A percentile compares a stretch with the other conserved stretches of the same genome.
phyloP scores from a whole-genome alignment of 78 protist genomes.

The Chrysochromulina parva region DNA sequence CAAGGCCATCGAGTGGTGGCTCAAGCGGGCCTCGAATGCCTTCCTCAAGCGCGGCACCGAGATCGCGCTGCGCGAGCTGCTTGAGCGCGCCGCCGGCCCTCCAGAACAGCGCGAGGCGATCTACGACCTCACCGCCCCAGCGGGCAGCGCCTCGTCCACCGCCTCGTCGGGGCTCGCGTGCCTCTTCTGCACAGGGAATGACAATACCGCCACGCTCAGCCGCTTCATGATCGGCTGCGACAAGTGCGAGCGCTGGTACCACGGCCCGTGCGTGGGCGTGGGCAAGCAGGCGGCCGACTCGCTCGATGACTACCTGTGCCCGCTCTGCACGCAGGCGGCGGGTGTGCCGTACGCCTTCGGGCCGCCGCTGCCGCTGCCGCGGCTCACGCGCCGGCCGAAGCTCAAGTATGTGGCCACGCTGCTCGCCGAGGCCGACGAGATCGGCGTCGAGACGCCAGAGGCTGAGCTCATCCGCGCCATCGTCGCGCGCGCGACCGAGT shows the following conservation, averaged over 20 bases:
- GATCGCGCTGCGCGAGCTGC: background rate
- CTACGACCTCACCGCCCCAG: background rate
- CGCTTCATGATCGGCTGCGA: background rate
- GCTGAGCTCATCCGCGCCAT: background rate
- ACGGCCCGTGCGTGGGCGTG: background rate
- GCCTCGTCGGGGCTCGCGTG: background rate
- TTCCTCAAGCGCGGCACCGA: background rate
- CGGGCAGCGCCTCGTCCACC: background rate
- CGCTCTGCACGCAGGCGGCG: background rate
- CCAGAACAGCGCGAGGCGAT: background rate
- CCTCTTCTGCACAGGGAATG: background rate
- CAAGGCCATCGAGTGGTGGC: background rate
- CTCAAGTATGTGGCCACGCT: background rate
- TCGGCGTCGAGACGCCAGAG: background rate
- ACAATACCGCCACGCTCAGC: background rate
- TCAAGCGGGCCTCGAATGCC: background rate
- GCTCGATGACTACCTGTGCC: background rate
- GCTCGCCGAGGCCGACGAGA: background rate
- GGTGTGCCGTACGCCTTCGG: background rate
- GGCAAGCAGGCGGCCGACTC: background rate
- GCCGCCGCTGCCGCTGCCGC: background rate
- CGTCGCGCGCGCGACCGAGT: background rate
- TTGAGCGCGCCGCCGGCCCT: background rate
- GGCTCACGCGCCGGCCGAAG: background rate
- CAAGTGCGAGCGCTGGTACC: constrained; percentile 1